Percentiles rank a stretch among this genome's conserved stretches.
Evolutionary conservation across 2,329 filamentous ascomycete genomes (phyloP).

Genomic region (Elsinoe batatas): DNA sequence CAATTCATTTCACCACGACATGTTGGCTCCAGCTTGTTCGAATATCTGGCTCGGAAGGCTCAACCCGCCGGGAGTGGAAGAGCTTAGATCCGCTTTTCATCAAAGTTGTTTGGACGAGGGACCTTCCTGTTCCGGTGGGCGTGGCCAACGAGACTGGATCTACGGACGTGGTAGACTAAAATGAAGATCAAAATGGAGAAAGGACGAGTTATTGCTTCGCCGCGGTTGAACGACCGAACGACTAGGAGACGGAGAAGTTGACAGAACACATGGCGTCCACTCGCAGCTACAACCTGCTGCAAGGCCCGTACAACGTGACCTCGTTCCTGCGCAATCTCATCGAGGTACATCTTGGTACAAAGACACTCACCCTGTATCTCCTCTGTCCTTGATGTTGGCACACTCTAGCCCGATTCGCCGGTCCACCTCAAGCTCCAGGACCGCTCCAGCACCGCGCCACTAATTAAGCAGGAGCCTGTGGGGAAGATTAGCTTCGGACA

Average conservation of each 20-base stretch:
- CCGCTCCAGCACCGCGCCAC: not conserved
- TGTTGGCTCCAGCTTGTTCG: not conserved
- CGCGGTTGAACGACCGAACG: not conserved
- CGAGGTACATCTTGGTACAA: not conserved
- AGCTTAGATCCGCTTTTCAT: not conserved
- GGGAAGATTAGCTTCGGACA: slow-evolving; percentile 3
- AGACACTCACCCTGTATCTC: not conserved
- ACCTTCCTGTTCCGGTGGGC: slow-evolving; percentile 8
- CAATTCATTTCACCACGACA: not conserved
- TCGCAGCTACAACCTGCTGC: not conserved
- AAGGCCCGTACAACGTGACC: slow-evolving; percentile 4
- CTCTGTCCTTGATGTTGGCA: not conserved
- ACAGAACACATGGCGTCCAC: not conserved
- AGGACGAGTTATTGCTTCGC: not conserved
- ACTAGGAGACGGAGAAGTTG: not conserved
- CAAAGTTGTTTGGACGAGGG: not conserved
- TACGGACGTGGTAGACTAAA: not conserved
- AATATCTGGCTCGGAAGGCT: not conserved
- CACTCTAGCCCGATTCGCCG: not conserved
- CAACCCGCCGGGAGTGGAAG: slow-evolving; percentile 1
- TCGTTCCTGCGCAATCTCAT: slow-evolving; percentile 5
- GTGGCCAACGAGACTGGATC: not conserved
- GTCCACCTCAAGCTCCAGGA: not conserved
- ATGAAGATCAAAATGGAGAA: not conserved
- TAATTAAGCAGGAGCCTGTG: not conserved